Percentiles rank a stretch among this genome's conserved stretches.
Conservation (phyloP, 768 basidiomycete species). For the Suillus lakei region DNA sequence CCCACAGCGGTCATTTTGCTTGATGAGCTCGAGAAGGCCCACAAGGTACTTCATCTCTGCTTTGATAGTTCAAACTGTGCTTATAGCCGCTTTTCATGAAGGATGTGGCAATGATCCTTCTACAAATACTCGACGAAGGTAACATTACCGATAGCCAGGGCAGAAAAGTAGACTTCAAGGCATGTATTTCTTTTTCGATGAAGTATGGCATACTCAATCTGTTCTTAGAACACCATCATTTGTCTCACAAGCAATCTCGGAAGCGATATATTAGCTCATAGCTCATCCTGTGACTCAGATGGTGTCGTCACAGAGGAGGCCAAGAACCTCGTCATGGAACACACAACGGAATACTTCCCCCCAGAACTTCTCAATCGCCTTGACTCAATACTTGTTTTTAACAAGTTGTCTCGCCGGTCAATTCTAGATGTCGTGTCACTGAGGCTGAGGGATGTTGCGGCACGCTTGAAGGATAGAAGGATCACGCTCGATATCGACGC, state of each 20-base stretch:
- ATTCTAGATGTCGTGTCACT: conserved; percentile 82
- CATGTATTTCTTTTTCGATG: conserved; percentile 21
- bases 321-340: conserved; percentile 68
- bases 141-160: conserved; percentile 90
- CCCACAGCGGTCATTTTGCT: conserved; percentile 61
- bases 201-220: background rate
- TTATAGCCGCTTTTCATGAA: conserved; percentile 21
- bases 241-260: conserved; percentile 90
- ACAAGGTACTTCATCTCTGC: conserved; percentile 55
- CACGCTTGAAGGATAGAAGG: conserved; percentile 62
- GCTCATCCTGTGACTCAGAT: conserved; percentile 61
- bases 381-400: conserved; percentile 88
- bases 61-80: background rate
- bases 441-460: conserved; percentile 74
- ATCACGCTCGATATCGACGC: conserved; percentile 76
- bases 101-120: conserved; percentile 89
- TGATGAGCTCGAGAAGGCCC: conserved; percentile 79
- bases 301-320: conserved; percentile 70
- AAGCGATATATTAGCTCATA: conserved; percentile 74
- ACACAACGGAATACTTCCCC: conserved; percentile 82
- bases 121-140: conserved; percentile 93
- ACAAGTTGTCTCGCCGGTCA: conserved; percentile 77
- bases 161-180: conserved; percentile 90
- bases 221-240: conserved; percentile 81
- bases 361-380: conserved; percentile 91